phyloP scores from a whole-genome alignment of 2,329 filamentous ascomycete species.

The Aurifilum marmelostoma region DNA sequence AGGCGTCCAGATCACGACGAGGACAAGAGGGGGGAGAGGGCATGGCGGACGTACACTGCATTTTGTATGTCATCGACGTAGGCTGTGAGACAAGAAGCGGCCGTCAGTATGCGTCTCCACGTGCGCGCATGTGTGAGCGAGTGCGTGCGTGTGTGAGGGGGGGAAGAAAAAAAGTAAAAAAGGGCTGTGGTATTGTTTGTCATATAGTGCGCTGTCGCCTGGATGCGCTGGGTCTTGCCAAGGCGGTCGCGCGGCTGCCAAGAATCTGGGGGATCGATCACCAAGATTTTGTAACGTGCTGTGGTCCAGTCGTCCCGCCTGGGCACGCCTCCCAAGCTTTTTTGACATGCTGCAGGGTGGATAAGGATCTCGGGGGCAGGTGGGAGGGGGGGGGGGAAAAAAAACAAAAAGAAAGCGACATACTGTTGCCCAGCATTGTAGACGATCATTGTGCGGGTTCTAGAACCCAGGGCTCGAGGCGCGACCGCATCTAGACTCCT shows the following conservation, averaged over 20 bases:
- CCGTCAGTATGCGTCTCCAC: constrained; percentile 35
- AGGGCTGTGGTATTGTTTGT: constrained; percentile 2
- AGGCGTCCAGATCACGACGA: constrained; percentile 9
- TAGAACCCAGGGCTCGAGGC: constrained; percentile 27
- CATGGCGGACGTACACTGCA: constrained; percentile 47
- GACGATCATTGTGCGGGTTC: constrained; percentile 28
- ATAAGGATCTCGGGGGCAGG: background rate
- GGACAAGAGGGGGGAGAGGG: constrained; percentile 22
- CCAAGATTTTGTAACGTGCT: background rate
- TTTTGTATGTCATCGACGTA: constrained; percentile 52
- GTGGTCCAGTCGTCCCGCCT: constrained; percentile 7
- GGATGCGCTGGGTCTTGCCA: constrained; percentile 25
- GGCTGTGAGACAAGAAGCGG: constrained; percentile 43
- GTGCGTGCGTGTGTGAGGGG: too few species aligned
- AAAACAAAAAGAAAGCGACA: background rate
- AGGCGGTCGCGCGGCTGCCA: constrained; percentile 25
- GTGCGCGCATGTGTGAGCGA: background rate
- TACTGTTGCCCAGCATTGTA: constrained; percentile 31
- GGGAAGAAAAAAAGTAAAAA: too few species aligned
- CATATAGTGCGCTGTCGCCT: background rate
- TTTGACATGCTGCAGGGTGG: background rate
- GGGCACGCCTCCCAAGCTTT: constrained; percentile 17
- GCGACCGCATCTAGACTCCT: constrained; percentile 26
- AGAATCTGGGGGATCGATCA: constrained; percentile 21
- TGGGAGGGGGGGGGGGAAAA: too few species aligned